These are phyloP conservation scores for Curvularia eragrostidis DNA, from an alignment of 2,329 filamentous ascomycete genomes.

Conservation along the genomic window DNA sequence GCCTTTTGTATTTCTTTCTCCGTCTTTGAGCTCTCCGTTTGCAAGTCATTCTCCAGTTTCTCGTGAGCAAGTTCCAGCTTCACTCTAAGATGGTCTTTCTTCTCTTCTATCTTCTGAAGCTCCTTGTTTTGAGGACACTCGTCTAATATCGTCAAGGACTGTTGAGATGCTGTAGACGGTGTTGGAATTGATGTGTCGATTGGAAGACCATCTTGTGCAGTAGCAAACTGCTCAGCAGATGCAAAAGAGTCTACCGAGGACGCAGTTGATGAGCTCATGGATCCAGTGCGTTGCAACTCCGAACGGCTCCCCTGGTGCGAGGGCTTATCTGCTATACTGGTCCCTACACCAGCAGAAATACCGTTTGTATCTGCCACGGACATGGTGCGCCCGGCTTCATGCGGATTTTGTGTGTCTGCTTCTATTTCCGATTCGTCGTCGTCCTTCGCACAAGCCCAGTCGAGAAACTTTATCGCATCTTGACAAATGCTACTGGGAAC, in stretches of 20 bases:
- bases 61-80: conserved; percentile 65
- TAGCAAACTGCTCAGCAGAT: conserved; percentile 53
- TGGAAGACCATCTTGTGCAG: conserved; percentile 41
- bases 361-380: conserved; percentile 45
- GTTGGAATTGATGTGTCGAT: conserved; percentile 35
- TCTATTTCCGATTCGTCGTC: conserved; percentile 47
- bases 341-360: conserved; percentile 47
- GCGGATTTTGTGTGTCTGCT: conserved; percentile 14
- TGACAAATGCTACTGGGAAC: conserved; percentile 80
- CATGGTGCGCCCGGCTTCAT: conserved; percentile 28
- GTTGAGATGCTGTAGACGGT: conserved; percentile 36
- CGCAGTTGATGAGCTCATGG: conserved; percentile 35
- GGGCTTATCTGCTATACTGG: conserved; percentile 46
- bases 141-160: conserved; percentile 28
- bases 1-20: conserved; percentile 64
- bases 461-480: conserved; percentile 81
- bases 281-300: conserved; percentile 34
- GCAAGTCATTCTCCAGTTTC: conserved; percentile 53
- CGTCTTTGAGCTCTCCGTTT: conserved; percentile 46
- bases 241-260: conserved; percentile 48
- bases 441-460: conserved; percentile 71
- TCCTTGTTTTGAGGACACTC: conserved; percentile 55
- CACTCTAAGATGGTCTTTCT: conserved; percentile 64
- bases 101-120: conserved; percentile 67
- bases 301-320: conserved; percentile 16